A percentile compares a stretch with the other conserved stretches of the same genome.
phyloP scores from a whole-genome alignment of 2,329 filamentous ascomycete species.

The Fusarium heterosporum region DNA sequence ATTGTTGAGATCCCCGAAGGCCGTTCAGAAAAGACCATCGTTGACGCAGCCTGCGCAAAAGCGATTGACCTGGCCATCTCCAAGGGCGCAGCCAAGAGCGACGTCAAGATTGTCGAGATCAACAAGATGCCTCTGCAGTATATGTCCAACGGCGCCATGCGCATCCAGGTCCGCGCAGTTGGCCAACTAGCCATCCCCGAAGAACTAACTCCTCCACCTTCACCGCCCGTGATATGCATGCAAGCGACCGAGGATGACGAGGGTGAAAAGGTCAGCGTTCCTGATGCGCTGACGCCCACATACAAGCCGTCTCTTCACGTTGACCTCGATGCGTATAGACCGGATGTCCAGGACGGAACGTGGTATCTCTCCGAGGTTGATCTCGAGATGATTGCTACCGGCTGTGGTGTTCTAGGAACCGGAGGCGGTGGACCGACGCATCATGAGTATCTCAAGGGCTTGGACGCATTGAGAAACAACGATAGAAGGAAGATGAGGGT shows the following conservation, averaged over 20 bases:
- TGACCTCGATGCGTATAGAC: constrained; percentile 49
- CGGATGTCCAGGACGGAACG: constrained; percentile 47
- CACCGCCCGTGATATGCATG: constrained; percentile 18
- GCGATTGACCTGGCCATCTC: constrained; percentile 49
- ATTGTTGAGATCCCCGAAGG: constrained; percentile 61
- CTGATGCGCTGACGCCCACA: constrained; percentile 47
- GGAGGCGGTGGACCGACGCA: constrained; percentile 54
- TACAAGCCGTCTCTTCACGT: constrained; percentile 50
- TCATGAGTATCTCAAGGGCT: constrained; percentile 59
- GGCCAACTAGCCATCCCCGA: constrained; percentile 50
- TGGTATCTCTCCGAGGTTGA: constrained; percentile 55
- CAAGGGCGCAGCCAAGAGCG: constrained; percentile 48
- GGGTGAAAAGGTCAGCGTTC: constrained; percentile 45
- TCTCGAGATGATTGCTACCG: constrained; percentile 52
- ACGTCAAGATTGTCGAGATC: constrained; percentile 59
- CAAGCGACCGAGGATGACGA: constrained; percentile 40
- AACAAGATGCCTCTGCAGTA: constrained; percentile 57
- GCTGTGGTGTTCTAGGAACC: constrained; percentile 53
- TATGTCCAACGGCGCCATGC: constrained; percentile 51
- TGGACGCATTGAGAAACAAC: constrained; percentile 53
- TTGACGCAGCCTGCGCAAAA: constrained; percentile 55
- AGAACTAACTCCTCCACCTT: constrained; percentile 43
- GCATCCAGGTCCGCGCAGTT: constrained; percentile 52
- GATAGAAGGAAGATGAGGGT: constrained; percentile 54
- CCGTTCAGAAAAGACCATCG: constrained; percentile 52